Base-by-base conservation (phyloP, 441 rosid genomes). In the Capsella rubella region DNA sequence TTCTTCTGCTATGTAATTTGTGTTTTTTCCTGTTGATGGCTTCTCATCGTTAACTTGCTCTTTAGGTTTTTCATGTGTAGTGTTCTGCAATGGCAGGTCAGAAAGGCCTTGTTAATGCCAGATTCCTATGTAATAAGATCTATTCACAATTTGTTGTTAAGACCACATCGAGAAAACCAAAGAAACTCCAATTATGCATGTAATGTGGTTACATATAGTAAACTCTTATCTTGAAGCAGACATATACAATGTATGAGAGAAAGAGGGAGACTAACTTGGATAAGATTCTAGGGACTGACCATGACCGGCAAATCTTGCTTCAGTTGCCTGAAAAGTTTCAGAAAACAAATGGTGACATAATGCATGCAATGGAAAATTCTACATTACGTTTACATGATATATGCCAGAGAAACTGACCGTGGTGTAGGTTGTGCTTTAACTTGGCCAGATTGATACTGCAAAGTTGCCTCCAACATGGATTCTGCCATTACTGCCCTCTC, bases 401-500 rank as follows among this genome's bases (percentile, higher is more conserved):
- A 64, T 47, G 59, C 56, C 66, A 56, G 16, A 57, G 59, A 42
- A 37, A 85, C 80, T 64, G 40, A 90, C 97, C 99, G 79, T 8
- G 95, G 97, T 45, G 99, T 90, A 78, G 97, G 87, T 58, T 86
- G 96, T 15, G 92, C 85, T 83, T 90, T 95, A 50, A 79, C 83
- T 83, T 92, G 92, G 69, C 95, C 91, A 65, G 96, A 87, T 69
- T 95, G 99, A 80, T 87, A 95, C 74, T 91, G 95, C 82, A 93
- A 82, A 67, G 98, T 87, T 34, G 97, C 98, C 86, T 93, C 95
- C 86, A 93, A 77, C 96, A 90, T 87, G 45, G 95, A 96, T 80
- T 93, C 99, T 74, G 99, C 99, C 94, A 93, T 91, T 55, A 93
- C 90, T 35, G 82, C 94, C 80, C 96, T 86, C 84, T 91, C 89